Evolutionary conservation across 805 yeast genomes (phyloP).

Genomic region (Cyberlindnera samutprakarnensis): DNA sequence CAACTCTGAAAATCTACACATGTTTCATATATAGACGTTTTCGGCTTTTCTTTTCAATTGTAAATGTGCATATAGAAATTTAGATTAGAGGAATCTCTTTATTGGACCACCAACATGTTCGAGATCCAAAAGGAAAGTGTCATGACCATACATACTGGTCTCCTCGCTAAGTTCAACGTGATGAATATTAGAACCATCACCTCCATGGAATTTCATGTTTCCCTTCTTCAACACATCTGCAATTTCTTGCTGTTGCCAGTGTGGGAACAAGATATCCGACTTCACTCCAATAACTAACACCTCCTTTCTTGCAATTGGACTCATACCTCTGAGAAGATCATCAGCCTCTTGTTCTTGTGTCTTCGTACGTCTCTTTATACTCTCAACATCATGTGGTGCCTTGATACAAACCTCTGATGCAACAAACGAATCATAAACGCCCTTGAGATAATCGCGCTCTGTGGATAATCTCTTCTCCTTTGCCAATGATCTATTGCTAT

Average conservation of each 20-base stretch:
- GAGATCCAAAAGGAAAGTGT: slow-evolving; percentile 75
- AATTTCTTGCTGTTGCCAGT: slow-evolving; percentile 89
- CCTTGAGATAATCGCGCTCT: slow-evolving; percentile 22
- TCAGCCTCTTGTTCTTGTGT: slow-evolving; percentile 47
- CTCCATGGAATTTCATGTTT: slow-evolving; percentile 23
- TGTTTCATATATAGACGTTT: too few relatives aligned
- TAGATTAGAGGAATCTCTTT: slow-evolving; percentile 42
- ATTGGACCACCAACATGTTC: slow-evolving; percentile 78
- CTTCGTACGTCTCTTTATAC: slow-evolving; percentile 39
- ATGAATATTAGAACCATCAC: slow-evolving; percentile 34
- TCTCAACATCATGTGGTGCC: slow-evolving; percentile 44
- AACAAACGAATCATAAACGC: slow-evolving; percentile 12
- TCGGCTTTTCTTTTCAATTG: too few relatives aligned
- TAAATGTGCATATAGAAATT: too few relatives aligned
- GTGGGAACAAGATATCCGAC: slow-evolving; percentile 85
- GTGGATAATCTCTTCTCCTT: slow-evolving; percentile 32
- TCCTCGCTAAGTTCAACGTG: slow-evolving; percentile 74
- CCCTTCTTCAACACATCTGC: slow-evolving; percentile 44
- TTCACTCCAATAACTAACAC: slow-evolving; percentile 86
- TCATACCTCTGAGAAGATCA: slow-evolving; percentile 64
- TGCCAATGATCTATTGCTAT: slow-evolving; percentile 39
- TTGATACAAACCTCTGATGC: slow-evolving; percentile 28
- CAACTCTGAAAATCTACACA: too few relatives aligned
- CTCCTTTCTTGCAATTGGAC: slow-evolving; percentile 52
- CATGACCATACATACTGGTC: slow-evolving; percentile 82